phyloP scores from a whole-genome alignment of 495 filamentous ascomycete species.

The Astrothelium macrocarpum region DNA sequence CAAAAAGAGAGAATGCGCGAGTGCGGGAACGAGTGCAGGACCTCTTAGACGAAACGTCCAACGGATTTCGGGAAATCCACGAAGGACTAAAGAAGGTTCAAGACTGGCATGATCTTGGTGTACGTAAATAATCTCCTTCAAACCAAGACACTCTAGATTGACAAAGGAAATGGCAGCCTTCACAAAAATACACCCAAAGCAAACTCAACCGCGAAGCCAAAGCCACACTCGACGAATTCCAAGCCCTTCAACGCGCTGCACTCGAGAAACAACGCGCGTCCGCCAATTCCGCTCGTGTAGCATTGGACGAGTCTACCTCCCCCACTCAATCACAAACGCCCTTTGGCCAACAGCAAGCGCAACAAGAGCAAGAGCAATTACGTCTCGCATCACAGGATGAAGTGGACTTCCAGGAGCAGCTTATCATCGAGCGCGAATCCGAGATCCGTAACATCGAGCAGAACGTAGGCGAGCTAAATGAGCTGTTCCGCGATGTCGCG shows the following conservation, averaged over 20 bases:
- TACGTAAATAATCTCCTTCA: constrained; percentile 44
- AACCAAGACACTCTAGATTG: no score
- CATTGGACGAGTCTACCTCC: constrained; percentile 44
- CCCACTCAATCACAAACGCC: constrained; percentile 22
- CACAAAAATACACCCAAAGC: constrained; percentile 87
- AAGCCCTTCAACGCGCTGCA: constrained; percentile 74
- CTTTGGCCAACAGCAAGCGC: constrained; percentile 35
- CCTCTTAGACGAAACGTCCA: constrained; percentile 71
- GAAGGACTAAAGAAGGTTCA: constrained; percentile 89
- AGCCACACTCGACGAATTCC: constrained; percentile 78
- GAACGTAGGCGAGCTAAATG: constrained; percentile 87
- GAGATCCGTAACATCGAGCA: constrained; percentile 98
- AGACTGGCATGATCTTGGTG: constrained; percentile 84
- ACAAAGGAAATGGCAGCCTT: constrained; percentile 49
- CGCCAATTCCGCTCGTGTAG: constrained; percentile 65
- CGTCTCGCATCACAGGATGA: constrained; percentile 86
- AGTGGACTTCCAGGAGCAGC: constrained; percentile 91
- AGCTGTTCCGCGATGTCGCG: constrained; percentile 92
- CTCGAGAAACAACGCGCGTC: constrained; percentile 88
- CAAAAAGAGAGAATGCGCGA: constrained; percentile 78
- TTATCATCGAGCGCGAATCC: constrained; percentile 90
- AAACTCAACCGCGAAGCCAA: constrained; percentile 90
- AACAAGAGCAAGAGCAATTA: constrained; percentile 66
- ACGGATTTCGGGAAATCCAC: constrained; percentile 83
- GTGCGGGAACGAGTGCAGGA: constrained; percentile 84